Base-by-base conservation (phyloP, 2,329 filamentous ascomycete species). In the Sclerotinia spermophila region DNA sequence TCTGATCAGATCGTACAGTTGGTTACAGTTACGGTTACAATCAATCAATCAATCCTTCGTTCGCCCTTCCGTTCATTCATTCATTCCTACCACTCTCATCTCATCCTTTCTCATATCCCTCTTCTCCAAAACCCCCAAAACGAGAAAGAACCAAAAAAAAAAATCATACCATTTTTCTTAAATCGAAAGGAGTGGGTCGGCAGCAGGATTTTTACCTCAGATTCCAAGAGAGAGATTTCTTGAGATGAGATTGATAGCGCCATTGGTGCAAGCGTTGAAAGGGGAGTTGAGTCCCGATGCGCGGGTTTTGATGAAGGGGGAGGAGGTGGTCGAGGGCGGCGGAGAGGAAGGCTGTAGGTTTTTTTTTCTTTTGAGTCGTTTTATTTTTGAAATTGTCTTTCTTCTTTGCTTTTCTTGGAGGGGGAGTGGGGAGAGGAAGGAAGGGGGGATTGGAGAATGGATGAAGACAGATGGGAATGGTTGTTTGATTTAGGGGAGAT, bases 311-410 rank as follows among this genome's bases (percentile, higher is more conserved):
- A 64, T 71, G 15, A 64, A 72, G 30, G 71, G 68, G 13, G 71
- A 72, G 21, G 55, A 69, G n/a, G 27, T 77, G 76, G 76, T 71
- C 72, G n/a, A 61, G 55, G 17, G 71, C 73, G 30, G 72, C 75
- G 21, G 73, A 74, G 42, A 76, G 74, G 66, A 55, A 60, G 6
- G 75, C 75, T 59, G 75, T 77, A 48, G 44, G 72, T 73, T 42
- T 68, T 24, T 67, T 13, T 17, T 42, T 53, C 6, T 27, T 45
- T 45, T 44, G n/a, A n/a, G n/a, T n/a, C n/a, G n/a, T 8, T 30
- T 44, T 13, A 7, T 67, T 33, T 45, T 3, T 8, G 44, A 15
- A 2, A 15, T 42, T 42, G 5, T 21, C n/a, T n/a, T 24, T 21
- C 13, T 30, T 21, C 2, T 3, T n/a, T 45, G 19, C 6, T n/a